Evolutionary conservation across 2,329 filamentous ascomycete genomes (phyloP), one percentile per base, ranked within the genome.

Genomic region (Colletotrichum lini): DNA sequence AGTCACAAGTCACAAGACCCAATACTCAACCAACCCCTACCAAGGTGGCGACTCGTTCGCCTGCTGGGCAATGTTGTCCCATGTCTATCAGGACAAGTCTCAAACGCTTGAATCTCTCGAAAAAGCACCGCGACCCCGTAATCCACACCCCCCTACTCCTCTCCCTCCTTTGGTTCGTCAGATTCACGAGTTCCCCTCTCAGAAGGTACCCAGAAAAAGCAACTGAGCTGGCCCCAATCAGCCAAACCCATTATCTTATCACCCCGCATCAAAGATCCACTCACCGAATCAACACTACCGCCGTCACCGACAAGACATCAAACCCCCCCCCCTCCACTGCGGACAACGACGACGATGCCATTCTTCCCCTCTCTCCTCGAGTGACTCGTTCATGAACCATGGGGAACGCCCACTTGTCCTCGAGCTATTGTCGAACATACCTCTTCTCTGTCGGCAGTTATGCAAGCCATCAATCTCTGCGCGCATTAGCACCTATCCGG

Each of bases 191-290:
- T 23, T 38, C 35, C 40, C 6, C n/a, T 44, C 45, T 45, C 23
- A 18, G 30, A n/a, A 26, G 60, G 45, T 58, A 38, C 40, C 68
- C 68, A 63, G 58, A 57, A 58, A 52, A 42, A 23, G 40, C 38
- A 45, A 57, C 65, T 72, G 69, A 72, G 69, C 21, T 72, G 70
- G 70, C 70, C 50, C 70, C 70, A 72, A 66, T 72, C 70, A 70
- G 16, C 23, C 18, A 42, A 21, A 47, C 44, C 62, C 42, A 42
- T 35, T 66, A 72, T 73, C 72, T 73, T 73, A 70, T 73, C 70
- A 70, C 72, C 72, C 72, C 69, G 72, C 72, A 62, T 61, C 45
- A 6, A 6, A 8, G 60, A 8, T 26, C 70, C 70, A 70, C 65
- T 64, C 53, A 38, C 42, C 71, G n/a, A 71, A 73, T 70, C 70